Base-by-base conservation (phyloP, 78 protist species). In the Dictyostelium capitatum region DNA sequence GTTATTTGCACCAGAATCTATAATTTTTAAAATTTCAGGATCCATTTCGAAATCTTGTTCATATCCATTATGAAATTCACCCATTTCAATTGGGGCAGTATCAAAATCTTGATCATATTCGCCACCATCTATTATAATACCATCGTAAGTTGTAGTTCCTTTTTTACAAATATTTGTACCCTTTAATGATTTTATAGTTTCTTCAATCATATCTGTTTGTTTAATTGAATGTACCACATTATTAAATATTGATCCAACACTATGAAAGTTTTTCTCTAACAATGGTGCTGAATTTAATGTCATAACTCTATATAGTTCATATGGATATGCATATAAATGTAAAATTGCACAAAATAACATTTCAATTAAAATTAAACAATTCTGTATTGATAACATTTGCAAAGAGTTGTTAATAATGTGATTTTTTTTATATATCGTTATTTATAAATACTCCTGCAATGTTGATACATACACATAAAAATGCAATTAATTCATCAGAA, bases 231-330 rank as follows among this genome's bases (percentile, higher is more conserved):
- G 28, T 32, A 62, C 53, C 1, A 79, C 70, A 43, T 32, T 56
- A 20, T 48, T 81, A 41, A 48, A 65, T 10, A 64, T 43, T 79
- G 72, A 79, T 11, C n/a, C 56, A 25, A 56, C 53, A 7, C 23
- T 53, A 19, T 79, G 37, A 62, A 30, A 56, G 43, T 53, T 79
- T 23, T 46, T 79, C 28, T 30, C 46, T 8, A 77, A 74, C 19
- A 77, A 20, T 47, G 83, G 83, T 11, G 23, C 64, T 1, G 73
- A 14, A 64, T 82, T 87, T 19, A 87, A 64, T 48, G 83, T 82
- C 30, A 82, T 79, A 6, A 87, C 92, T 79, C 92, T 87, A 77
- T 87, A 87, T 73, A 87, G 32, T 32, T 87, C 92, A 23, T 87
- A 87, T 77, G 92, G 92, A 20, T 75, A 87, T 46, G 92, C 92